Evolutionary conservation across 2,329 filamentous ascomycete species (phyloP), one percentile per base, ranked within the genome.

Genomic region (Hirsutella rhossiliensis): DNA sequence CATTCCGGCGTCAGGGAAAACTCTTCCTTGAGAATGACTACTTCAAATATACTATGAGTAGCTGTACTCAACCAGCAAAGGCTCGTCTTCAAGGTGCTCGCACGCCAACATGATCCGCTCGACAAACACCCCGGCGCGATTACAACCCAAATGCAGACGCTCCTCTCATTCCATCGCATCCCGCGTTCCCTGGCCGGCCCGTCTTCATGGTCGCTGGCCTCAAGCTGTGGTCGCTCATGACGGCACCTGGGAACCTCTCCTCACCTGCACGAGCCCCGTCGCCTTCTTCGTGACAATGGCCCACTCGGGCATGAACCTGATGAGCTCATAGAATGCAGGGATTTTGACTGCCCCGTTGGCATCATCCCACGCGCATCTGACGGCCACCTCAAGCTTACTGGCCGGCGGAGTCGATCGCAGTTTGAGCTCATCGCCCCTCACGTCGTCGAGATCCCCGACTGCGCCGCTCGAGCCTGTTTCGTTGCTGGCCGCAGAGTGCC

Each of bases 301-400:
- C 92, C 92, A 98, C 5, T 71, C 67, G 1, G 92, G 92, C 52
- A 80, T 73, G 63, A 80, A 96, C 58, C 80, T 75, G 52, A 75
- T 68, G 41, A 86, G 71, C 63, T 97, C 89, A 53, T 92, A 84
- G 42, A 90, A 75, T 1, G 89, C 89, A 0, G 90, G 89, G 40
- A 97, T 88, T 1, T 72, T 71, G 4, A 78, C 82, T 3, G 65
- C 62, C 31, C 68, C 65, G 56, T 96, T 96, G 38, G 77, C 80
- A 65, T 98, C 92, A 54, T 83, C 87, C 88, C 89, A 97, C 29
- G 85, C 68, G 62, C 92, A 97, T 15, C 82, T 72, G 1, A 89
- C 78, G 30, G 67, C 73, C 1, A 88, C 85, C 50, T 71, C 72
- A 30, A 87, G 58, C 5, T 13, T 12, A 17, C 9, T 5, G 46